These are phyloP conservation scores for Paecilomyces fulvus DNA, from an alignment of 2,329 filamentous ascomycete genomes.

Conservation along the genomic window DNA sequence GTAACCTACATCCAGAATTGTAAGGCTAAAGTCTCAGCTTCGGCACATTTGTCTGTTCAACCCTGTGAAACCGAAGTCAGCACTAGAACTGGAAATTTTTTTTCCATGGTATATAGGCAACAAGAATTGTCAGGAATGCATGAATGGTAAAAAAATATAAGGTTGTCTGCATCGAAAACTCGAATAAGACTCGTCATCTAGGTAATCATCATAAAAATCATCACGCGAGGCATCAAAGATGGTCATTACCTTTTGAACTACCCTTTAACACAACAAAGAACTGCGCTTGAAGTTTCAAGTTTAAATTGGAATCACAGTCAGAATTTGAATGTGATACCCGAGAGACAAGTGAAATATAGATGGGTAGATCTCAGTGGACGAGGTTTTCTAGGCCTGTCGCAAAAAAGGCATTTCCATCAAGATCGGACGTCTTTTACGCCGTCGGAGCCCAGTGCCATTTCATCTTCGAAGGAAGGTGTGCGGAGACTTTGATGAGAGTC, in stretches of 20 bases:
- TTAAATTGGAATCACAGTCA: background rate
- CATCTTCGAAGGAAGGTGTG: conserved; percentile 24
- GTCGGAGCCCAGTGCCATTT: conserved; percentile 93
- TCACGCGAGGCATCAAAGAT: conserved; percentile 7
- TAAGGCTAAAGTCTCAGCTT: background rate
- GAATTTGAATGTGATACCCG: background rate
- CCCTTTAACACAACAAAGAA: background rate
- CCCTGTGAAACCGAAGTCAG: conserved; percentile 9
- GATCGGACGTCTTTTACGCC: conserved; percentile 46
- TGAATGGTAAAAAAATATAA: conserved; percentile 49
- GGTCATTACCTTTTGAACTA: conserved; percentile 3
- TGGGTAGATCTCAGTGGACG: conserved; percentile 68
- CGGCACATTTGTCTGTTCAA: background rate
- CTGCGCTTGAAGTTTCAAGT: background rate
- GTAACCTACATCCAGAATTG: conserved; percentile 1
- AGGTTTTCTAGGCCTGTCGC: conserved; percentile 99
- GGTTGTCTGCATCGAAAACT: conserved; percentile 54
- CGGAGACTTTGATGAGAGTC: background rate
- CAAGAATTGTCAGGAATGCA: conserved; percentile 43
- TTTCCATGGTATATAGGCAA: conserved; percentile 5
- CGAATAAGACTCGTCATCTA: conserved; percentile 61
- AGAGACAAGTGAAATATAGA: background rate
- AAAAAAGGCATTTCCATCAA: conserved; percentile 81
- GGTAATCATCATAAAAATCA: conserved; percentile 39
- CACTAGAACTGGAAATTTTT: conserved; percentile 1